phyloP scores from a whole-genome alignment of 495 filamentous ascomycete genomes.

The Aspergillus sclerotioniger region DNA sequence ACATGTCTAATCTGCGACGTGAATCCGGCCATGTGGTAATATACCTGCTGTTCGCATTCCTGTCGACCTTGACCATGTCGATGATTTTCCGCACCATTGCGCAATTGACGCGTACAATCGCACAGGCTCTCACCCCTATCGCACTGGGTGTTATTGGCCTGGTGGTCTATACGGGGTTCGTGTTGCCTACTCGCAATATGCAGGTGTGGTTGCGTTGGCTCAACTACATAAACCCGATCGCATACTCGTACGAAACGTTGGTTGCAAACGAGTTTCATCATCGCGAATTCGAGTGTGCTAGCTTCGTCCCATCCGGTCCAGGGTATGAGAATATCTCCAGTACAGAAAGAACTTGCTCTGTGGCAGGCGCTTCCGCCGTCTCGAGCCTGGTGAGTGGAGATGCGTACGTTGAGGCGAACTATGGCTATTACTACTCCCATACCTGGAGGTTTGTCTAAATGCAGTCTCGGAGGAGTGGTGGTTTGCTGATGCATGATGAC shows the following conservation, averaged over 20 bases:
- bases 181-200: conserved; percentile 34
- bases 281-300: conserved; percentile 46
- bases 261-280: conserved; percentile 55
- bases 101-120: conserved; percentile 28
- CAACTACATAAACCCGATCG: conserved; percentile 68
- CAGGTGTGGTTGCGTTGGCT: conserved; percentile 40
- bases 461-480: neutral
- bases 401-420: conserved; percentile 45
- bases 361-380: conserved; percentile 48
- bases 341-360: conserved; percentile 36
- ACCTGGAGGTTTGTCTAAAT: conserved; percentile 39
- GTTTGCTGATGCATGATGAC: neutral
- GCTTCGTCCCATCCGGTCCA: conserved; percentile 51
- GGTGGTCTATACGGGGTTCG: conserved; percentile 38
- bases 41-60: conserved; percentile 48
- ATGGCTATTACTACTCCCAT: conserved; percentile 46
- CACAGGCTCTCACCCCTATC: conserved; percentile 35
- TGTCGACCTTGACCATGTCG: conserved; percentile 52
- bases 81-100: conserved; percentile 39
- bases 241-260: conserved; percentile 35
- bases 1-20: conserved; percentile 48
- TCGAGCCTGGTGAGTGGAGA: conserved; percentile 39
- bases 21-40: conserved; percentile 46
- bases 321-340: conserved; percentile 21
- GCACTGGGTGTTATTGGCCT: conserved; percentile 33